A percentile compares a stretch with the other conserved stretches of the same genome.
phyloP scores from a whole-genome alignment of 1,284 basidiomycete genomes.

The Marasmius tenuissimus region DNA sequence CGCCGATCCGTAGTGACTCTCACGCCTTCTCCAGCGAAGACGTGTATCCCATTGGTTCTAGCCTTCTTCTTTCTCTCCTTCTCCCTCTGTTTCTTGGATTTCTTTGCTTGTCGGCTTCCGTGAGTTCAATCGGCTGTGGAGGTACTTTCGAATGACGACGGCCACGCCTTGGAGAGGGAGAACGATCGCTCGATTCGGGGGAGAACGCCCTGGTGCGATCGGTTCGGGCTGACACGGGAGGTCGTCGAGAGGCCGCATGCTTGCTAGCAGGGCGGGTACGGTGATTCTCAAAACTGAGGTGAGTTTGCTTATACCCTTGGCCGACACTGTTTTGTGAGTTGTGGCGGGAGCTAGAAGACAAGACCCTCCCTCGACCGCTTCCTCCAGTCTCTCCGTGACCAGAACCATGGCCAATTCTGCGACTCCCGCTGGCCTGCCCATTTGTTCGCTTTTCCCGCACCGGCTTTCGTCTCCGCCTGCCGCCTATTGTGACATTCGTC shows the following conservation, averaged over 20 bases:
- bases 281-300: conserved; percentile 1
- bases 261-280: not conserved
- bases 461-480: conserved; percentile 14
- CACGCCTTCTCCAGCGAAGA: not conserved
- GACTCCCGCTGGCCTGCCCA: conserved; percentile 13
- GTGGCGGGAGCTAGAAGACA: too few relatives aligned
- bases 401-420: conserved; percentile 5
- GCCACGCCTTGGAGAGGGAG: not conserved
- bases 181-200: not conserved
- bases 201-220: not conserved
- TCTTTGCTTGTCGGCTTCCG: conserved; percentile 4
- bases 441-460: conserved; percentile 10
- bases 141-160: not conserved
- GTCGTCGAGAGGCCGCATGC: not conserved
- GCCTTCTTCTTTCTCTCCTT: conserved; percentile 1
- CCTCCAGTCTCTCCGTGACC: not conserved
- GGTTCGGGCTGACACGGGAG: not conserved
- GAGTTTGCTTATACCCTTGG: conserved; percentile 1
- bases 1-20: not conserved
- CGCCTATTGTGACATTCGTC: conserved; percentile 32
- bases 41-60: conserved; percentile 8
- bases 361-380: conserved; percentile 1
- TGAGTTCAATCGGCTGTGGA: not conserved
- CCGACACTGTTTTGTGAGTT: too few relatives aligned
- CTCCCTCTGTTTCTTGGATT: conserved; percentile 1